These are phyloP conservation scores for Calonectria pseudoreteaudii DNA, from an alignment of 2,329 filamentous ascomycete species.

Conservation along the genomic window DNA sequence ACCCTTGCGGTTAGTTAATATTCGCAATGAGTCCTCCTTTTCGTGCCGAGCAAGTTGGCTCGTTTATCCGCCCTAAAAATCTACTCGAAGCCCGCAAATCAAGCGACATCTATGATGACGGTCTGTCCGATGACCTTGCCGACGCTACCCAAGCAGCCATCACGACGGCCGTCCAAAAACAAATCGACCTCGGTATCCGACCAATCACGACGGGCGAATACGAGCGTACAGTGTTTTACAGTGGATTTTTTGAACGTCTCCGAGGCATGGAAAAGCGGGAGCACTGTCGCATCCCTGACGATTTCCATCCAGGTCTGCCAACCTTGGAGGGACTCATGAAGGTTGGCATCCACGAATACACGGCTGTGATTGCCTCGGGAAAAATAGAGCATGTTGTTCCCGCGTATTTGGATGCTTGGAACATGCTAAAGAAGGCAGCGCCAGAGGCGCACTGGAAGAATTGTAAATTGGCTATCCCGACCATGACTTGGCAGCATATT, in stretches of 20 bases:
- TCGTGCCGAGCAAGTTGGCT: neutral
- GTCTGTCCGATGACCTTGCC: neutral
- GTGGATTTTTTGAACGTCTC: constrained; percentile 12
- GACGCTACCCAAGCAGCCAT: neutral
- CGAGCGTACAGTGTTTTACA: constrained; percentile 8
- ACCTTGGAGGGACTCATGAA: neutral
- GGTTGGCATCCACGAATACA: neutral
- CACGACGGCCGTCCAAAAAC: constrained; percentile 1
- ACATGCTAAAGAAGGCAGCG: neutral
- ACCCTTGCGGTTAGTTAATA: neutral
- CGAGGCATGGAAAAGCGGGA: neutral
- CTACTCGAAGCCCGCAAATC: neutral
- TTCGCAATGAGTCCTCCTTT: neutral
- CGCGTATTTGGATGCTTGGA: neutral
- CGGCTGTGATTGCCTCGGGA: neutral
- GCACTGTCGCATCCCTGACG: neutral
- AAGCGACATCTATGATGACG: neutral
- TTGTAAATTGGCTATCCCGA: constrained; percentile 1
- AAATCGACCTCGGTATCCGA: constrained; percentile 5
- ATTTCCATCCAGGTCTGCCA: neutral
- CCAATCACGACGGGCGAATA: constrained; percentile 11
- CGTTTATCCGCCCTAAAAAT: neutral
- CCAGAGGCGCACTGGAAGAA: neutral
- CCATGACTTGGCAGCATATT: constrained; percentile 3
- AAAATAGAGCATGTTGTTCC: neutral